A percentile compares a stretch with the other conserved stretches of the same genome.
Evolutionary conservation across 2,329 filamentous ascomycete species (phyloP).

Genomic region (Coniochaeta sp.): DNA sequence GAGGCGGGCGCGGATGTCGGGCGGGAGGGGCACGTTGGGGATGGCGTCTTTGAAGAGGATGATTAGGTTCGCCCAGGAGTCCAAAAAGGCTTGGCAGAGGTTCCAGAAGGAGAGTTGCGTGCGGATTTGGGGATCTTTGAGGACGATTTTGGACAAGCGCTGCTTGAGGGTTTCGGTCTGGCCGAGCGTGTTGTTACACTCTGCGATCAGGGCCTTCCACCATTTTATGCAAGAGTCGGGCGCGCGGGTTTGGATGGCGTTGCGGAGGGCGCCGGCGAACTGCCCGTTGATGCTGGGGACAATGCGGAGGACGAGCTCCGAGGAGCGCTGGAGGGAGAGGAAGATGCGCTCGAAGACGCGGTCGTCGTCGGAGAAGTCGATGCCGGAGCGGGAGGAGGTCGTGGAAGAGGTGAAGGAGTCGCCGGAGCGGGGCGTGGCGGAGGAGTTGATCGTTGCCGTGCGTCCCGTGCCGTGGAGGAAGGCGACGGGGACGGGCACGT

Average conservation of each 20-base stretch:
- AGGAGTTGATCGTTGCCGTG: conserved; percentile 43
- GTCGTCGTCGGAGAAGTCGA: conserved; percentile 70
- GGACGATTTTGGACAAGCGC: conserved; percentile 70
- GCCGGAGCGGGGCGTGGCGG: conserved; percentile 65
- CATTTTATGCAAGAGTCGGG: conserved; percentile 54
- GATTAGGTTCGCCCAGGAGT: conserved; percentile 62
- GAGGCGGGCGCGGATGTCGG: conserved; percentile 67
- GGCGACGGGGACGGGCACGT: conserved; percentile 36
- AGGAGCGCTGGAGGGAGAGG: conserved; percentile 64
- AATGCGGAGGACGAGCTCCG: conserved; percentile 64
- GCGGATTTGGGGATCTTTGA: conserved; percentile 74
- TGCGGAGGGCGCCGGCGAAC: conserved; percentile 56
- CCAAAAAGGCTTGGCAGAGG: conserved; percentile 68
- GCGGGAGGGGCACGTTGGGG: conserved; percentile 45
- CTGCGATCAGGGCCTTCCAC: conserved; percentile 65
- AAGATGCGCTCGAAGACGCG: conserved; percentile 77
- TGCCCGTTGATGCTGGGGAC: conserved; percentile 65
- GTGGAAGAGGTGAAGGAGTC: conserved; percentile 66
- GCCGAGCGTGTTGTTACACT: conserved; percentile 63
- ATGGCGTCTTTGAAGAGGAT: conserved; percentile 49
- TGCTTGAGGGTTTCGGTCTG: conserved; percentile 67
- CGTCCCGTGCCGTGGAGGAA: conserved; percentile 43
- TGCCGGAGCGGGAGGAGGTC: conserved; percentile 40
- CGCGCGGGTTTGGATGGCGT: conserved; percentile 52
- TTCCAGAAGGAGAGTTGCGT: conserved; percentile 57